Conservation (phyloP, 805 yeast genomes). For the Brettanomyces anomalus region DNA sequence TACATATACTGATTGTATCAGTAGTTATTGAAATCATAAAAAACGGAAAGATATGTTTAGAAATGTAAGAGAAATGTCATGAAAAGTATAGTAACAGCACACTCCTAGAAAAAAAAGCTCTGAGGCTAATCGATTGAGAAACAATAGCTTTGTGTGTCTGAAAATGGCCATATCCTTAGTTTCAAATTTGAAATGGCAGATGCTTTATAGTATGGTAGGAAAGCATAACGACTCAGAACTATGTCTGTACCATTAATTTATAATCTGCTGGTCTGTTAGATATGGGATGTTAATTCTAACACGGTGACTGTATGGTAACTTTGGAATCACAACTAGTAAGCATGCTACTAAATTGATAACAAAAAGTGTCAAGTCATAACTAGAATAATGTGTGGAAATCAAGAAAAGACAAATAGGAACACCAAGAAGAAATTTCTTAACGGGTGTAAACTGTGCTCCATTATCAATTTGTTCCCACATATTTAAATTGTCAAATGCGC, state of each 20-base stretch:
- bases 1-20: too few relatives aligned
- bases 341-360: constrained; percentile 74
- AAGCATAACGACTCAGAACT: background rate
- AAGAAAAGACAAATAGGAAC: constrained; percentile 89
- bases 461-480: constrained; percentile 95
- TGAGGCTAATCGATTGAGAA: too few relatives aligned
- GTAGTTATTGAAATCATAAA: too few relatives aligned
- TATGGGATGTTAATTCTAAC: constrained; percentile 56
- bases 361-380: constrained; percentile 73
- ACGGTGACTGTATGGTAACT: constrained; percentile 75
- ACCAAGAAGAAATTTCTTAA: constrained; percentile 82
- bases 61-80: too few relatives aligned
- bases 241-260: constrained; percentile 9
- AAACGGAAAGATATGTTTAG: too few relatives aligned
- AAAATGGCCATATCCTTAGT: too few relatives aligned
- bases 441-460: constrained; percentile 95
- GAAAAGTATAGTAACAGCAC: too few relatives aligned
- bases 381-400: constrained; percentile 82
- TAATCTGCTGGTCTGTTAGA: constrained; percentile 30
- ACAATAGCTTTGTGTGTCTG: too few relatives aligned
- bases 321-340: constrained; percentile 82
- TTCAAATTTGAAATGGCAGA: too few relatives aligned
- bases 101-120: too few relatives aligned
- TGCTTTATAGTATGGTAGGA: too few relatives aligned
- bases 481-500: constrained; percentile 90